phyloP scores from a whole-genome alignment of 257 asterid genomes.

The Ocimum tenuiflorum region DNA sequence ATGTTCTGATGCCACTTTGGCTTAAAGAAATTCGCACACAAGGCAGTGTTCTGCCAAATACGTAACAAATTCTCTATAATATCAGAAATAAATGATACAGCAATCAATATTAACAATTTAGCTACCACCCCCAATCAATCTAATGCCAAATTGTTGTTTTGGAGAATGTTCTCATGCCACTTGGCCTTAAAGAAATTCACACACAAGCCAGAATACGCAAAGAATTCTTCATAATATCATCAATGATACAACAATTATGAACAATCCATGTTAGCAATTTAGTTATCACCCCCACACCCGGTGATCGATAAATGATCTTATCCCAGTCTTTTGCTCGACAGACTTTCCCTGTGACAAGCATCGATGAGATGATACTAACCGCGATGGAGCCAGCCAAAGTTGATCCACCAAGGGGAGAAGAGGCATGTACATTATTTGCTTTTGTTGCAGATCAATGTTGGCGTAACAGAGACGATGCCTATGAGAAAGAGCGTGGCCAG shows the following conservation, averaged over 20 bases:
- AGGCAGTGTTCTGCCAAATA: too few species aligned
- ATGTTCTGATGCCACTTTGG: too few species aligned
- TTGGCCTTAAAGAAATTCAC: too few species aligned
- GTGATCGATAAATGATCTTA: constrained; percentile 5
- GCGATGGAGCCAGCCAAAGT: constrained; percentile 10
- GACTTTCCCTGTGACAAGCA: constrained; percentile 9
- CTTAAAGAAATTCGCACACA: too few species aligned
- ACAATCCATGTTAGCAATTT: background rate
- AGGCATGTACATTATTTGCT: constrained; percentile 14
- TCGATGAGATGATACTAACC: constrained; percentile 4
- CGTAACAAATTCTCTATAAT: too few species aligned
- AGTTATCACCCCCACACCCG: constrained; percentile 16
- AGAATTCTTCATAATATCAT: too few species aligned
- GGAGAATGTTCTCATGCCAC: too few species aligned
- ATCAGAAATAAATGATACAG: too few species aligned
- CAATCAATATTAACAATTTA: too few species aligned
- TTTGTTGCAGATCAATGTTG: constrained; percentile 60
- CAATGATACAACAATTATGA: constrained; percentile 8
- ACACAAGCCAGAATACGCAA: too few species aligned
- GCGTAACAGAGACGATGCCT: constrained; percentile 62
- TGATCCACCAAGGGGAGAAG: background rate
- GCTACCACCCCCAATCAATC: too few species aligned
- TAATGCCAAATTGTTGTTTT: too few species aligned
- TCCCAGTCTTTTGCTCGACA: constrained; percentile 9
- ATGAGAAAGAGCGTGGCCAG: constrained; percentile 78